These are phyloP conservation scores for Naumovozyma castellii DNA, from an alignment of 805 yeast genomes.

Conservation along the genomic window DNA sequence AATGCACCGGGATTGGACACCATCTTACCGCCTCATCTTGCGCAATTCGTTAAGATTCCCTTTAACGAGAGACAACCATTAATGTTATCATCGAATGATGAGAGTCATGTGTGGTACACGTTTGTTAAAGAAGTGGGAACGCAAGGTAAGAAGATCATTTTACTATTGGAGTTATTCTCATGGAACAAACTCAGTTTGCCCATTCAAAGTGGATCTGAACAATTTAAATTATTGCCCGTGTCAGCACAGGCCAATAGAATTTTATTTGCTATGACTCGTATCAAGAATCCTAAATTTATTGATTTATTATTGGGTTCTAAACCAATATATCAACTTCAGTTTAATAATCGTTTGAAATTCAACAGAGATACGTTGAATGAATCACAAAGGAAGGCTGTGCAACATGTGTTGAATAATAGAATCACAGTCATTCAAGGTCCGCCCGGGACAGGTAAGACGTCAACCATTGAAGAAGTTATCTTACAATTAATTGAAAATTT, in stretches of 20 bases:
- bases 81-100: slow-evolving; percentile 40
- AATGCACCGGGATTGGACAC: slow-evolving; percentile 36
- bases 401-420: slow-evolving; percentile 42
- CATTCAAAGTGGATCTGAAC: slow-evolving; percentile 27
- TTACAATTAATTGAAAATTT: slow-evolving; percentile 46
- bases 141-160: slow-evolving; percentile 24
- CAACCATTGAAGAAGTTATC: slow-evolving; percentile 56
- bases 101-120: slow-evolving; percentile 52
- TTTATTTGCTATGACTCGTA: slow-evolving; percentile 54
- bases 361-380: slow-evolving; percentile 43
- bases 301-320: slow-evolving; percentile 47
- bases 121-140: slow-evolving; percentile 37
- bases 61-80: slow-evolving; percentile 51
- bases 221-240: slow-evolving; percentile 44
- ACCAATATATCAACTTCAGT: slow-evolving; percentile 46
- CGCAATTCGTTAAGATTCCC: slow-evolving; percentile 47
- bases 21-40: slow-evolving; percentile 42
- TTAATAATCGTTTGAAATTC: slow-evolving; percentile 44
- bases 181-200: slow-evolving; percentile 54
- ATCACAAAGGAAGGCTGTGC: slow-evolving; percentile 48
- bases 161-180: slow-evolving; percentile 43
- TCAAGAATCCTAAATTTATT: slow-evolving; percentile 42
- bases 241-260: slow-evolving; percentile 56
- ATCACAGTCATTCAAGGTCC: slow-evolving; percentile 65
- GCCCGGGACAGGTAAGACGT: slow-evolving; percentile 76